These are phyloP conservation scores for Diutina sp. DNA, from an alignment of 1,139 yeast genomes.

Conservation along the genomic window DNA sequence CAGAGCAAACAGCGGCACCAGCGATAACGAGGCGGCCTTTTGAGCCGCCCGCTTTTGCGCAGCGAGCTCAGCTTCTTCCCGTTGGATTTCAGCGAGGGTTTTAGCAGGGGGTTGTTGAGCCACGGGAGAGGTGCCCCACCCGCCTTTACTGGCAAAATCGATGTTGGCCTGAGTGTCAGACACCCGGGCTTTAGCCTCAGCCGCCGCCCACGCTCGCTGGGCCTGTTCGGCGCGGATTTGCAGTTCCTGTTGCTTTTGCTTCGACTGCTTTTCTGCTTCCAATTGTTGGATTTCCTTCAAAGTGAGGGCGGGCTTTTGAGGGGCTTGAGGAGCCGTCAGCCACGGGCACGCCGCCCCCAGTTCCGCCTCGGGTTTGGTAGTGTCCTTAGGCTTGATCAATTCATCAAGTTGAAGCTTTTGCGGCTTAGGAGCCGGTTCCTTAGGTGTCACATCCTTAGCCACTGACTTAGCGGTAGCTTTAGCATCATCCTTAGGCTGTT, in stretches of 20 bases:
- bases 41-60: constrained; percentile 14
- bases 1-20: constrained; percentile 13
- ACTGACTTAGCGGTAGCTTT: background rate
- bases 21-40: constrained; percentile 8
- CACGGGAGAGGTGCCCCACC: background rate
- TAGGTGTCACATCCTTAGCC: background rate
- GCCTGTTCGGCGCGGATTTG: constrained; percentile 13
- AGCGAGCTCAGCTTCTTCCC: constrained; percentile 30
- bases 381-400: background rate
- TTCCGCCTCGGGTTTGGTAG: background rate
- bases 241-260: constrained; percentile 22
- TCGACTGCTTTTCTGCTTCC: constrained; percentile 42
- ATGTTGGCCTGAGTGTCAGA: background rate
- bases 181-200: background rate
- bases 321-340: constrained; percentile 10
- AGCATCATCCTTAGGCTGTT: background rate
- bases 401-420: background rate
- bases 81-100: constrained; percentile 34
- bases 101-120: constrained; percentile 9
- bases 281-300: constrained; percentile 59
- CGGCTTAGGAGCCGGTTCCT: background rate
- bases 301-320: constrained; percentile 36
- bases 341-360: constrained; percentile 20
- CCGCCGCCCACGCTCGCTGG: constrained; percentile 1
- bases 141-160: background rate